Evolutionary conservation across 164 flowering plant genomes (phyloP), one percentile per base, ranked within the genome.

Genomic region (Nymphaea thermarum): DNA sequence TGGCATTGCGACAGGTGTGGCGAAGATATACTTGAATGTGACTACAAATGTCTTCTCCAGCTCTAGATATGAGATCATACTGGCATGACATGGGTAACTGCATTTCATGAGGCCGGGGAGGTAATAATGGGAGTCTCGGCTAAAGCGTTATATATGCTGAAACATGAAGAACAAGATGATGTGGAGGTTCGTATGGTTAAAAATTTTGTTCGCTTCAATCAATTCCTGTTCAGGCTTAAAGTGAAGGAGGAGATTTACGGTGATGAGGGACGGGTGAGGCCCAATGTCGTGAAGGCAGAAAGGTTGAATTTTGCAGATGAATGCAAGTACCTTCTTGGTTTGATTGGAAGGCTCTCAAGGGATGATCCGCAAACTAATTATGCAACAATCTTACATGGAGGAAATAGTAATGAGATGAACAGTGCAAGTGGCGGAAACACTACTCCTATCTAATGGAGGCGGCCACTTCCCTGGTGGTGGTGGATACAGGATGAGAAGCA

Each of bases 91-190:
- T 95, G 99, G 99, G 96, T 87, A 64, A 91, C 98, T 5, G 93
- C 97, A 67, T 95, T 95, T 75, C 99, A 95, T 77, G 99, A 95
- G 77, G 55, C 90, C 1, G 98, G 97, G 12, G 94, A 87, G 71
- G 98, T 90, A 78, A 85, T 92, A 51, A 65, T 92, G 75, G 99
- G 96, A 16, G 85, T 82, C 68, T 73, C 93, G 0, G 97, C 98
- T 1, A 92, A 89, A 81, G 89, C 92, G 74, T 66, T 95, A 81
- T 84, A 87, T 72, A 4, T 45, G 64, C 69, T 90, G 81, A 92
- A 90, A 76, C 63, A 84, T 65, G 89, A 85, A 77, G 82, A 75
- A 60, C 72, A 85, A 71, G 86, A 90, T 67, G 99, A 86, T 71
- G 66, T 5, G 3, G 79, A 73, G 70, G 89, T 88, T 74, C 82